Evolutionary conservation across 371 early-diverging fungal genomes (phyloP).

Genomic region (Thermomucor indicae-seudaticae): DNA sequence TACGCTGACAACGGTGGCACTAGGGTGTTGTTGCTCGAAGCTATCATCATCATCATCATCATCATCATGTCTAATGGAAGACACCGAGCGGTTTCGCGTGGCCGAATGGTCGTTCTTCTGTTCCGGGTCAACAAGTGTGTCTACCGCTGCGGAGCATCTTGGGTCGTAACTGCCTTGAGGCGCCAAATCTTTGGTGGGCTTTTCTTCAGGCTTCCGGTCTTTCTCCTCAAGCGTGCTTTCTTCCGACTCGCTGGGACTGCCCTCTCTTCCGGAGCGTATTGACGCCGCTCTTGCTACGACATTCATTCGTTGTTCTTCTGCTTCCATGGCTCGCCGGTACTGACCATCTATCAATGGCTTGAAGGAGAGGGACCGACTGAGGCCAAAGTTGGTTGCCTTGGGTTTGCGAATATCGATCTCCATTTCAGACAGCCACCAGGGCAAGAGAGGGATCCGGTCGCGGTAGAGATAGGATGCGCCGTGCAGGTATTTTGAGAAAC

Average conservation of each 20-base stretch:
- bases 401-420: conserved; percentile 84
- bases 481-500: conserved; percentile 98
- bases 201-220: too few species aligned
- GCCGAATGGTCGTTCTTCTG: background rate
- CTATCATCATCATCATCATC: background rate
- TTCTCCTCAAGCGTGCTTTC: too few species aligned
- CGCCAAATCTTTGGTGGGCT: too few species aligned
- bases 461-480: conserved; percentile 90
- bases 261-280: background rate
- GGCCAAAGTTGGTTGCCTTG: conserved; percentile 48
- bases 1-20: conserved; percentile 4
- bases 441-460: conserved; percentile 82
- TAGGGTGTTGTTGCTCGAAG: background rate
- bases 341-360: conserved; percentile 47
- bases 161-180: too few species aligned
- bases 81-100: background rate
- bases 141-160: too few species aligned
- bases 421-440: conserved; percentile 99
- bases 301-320: conserved; percentile 26
- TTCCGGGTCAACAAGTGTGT: background rate
- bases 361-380: conserved; percentile 40
- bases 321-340: conserved; percentile 36
- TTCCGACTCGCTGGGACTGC: too few species aligned
- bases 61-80: too few species aligned
- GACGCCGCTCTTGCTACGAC: conserved; percentile 4